These are phyloP conservation scores for Citrullus mucosospermus DNA, from an alignment of 306 rosid genomes.

Conservation along the genomic window DNA sequence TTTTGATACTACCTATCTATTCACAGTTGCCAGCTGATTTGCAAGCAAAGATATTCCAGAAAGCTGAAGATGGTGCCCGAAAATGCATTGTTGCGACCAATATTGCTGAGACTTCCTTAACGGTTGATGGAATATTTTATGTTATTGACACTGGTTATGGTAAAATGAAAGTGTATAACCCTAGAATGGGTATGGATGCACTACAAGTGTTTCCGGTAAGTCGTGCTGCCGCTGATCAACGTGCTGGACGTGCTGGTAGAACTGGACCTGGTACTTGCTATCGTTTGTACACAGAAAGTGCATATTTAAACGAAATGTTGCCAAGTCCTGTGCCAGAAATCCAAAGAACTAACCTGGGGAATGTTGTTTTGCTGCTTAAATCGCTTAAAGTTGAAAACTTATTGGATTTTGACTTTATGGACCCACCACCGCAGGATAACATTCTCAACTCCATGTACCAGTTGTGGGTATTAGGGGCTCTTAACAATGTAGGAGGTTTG, in stretches of 20 bases:
- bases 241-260: conserved; percentile 98
- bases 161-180: conserved; percentile 96
- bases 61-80: conserved; percentile 94
- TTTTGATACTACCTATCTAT: conserved; percentile 88
- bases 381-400: conserved; percentile 91
- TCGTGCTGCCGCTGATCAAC: conserved; percentile 98
- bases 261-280: conserved; percentile 98
- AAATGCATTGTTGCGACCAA: conserved; percentile 96
- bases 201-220: conserved; percentile 95
- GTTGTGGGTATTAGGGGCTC: conserved; percentile 97
- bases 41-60: conserved; percentile 93
- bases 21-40: conserved; percentile 98
- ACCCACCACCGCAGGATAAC: conserved; percentile 97
- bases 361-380: conserved; percentile 83
- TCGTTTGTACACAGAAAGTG: conserved; percentile 76
- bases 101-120: conserved; percentile 93
- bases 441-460: conserved; percentile 98
- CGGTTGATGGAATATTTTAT: conserved; percentile 87
- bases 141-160: conserved; percentile 96
- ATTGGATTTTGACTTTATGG: conserved; percentile 97
- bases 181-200: conserved; percentile 99
- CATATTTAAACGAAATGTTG: conserved; percentile 80
- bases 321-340: conserved; percentile 95
- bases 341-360: conserved; percentile 94
- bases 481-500: conserved; percentile 79